phyloP scores from a whole-genome alignment of 2,329 filamentous ascomycete species.

The Ophiostoma novo-ulmi region DNA sequence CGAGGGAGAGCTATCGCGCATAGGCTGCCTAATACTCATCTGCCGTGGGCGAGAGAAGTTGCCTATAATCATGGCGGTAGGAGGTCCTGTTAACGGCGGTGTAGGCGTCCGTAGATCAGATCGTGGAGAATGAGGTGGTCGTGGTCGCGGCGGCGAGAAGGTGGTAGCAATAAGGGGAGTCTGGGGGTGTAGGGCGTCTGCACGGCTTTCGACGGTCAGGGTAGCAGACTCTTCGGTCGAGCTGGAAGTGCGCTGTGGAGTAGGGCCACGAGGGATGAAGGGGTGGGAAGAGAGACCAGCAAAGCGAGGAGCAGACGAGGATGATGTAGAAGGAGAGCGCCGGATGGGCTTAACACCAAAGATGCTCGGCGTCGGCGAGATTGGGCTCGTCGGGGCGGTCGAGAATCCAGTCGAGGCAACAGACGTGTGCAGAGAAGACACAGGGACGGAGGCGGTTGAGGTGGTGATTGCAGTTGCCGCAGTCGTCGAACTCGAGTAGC shows the following conservation, averaged over 20 bases:
- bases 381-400: constrained; percentile 26
- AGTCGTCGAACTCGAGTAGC: constrained; percentile 28
- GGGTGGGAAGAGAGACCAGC: constrained; percentile 35
- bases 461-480: constrained; percentile 6
- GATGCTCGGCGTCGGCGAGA: constrained; percentile 19
- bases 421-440: constrained; percentile 20
- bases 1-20: constrained; percentile 26
- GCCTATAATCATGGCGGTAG: constrained; percentile 40
- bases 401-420: constrained; percentile 23
- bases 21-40: constrained; percentile 45
- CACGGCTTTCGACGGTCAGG: neutral
- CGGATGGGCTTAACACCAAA: constrained; percentile 21
- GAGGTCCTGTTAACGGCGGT: constrained; percentile 21
- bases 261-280: constrained; percentile 12
- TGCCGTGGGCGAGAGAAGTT: constrained; percentile 59
- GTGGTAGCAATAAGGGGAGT: constrained; percentile 16
- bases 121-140: neutral
- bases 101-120: constrained; percentile 17
- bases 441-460: constrained; percentile 16
- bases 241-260: constrained; percentile 19
- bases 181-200: constrained; percentile 24
- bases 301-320: constrained; percentile 31
- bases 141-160: neutral
- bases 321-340: constrained; percentile 27
- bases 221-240: constrained; percentile 21